A percentile compares a stretch with the other conserved stretches of the same genome.
These are phyloP conservation scores for Diaporthe sp. DNA, from an alignment of 2,329 filamentous ascomycete genomes.

Conservation along the genomic window DNA sequence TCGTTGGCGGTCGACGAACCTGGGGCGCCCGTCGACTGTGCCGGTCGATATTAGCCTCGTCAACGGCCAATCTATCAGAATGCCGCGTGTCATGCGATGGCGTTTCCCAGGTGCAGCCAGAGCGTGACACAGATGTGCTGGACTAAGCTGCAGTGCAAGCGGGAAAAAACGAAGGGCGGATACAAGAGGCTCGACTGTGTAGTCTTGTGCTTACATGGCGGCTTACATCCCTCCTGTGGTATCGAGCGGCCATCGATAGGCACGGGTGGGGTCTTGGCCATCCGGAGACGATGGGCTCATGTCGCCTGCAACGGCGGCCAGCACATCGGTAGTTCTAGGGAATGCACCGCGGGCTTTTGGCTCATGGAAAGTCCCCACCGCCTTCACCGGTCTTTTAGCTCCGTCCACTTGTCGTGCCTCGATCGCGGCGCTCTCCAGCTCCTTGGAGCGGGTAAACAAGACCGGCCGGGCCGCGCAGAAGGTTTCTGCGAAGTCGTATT, in stretches of 20 bases:
- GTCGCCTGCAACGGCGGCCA: constrained; percentile 24
- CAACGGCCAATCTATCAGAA: constrained; percentile 21
- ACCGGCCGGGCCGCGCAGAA: constrained; percentile 11
- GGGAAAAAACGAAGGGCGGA: constrained; percentile 9
- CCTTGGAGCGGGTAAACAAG: constrained; percentile 23
- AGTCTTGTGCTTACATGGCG: constrained; percentile 31
- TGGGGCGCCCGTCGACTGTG: not conserved
- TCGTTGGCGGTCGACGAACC: not conserved
- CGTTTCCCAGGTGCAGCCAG: not conserved
- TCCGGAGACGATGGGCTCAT: not conserved
- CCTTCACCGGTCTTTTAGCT: constrained; percentile 34
- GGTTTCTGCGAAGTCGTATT: not conserved
- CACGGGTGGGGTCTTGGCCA: constrained; percentile 11
- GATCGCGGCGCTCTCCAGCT: constrained; percentile 21
- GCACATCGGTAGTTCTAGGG: constrained; percentile 15
- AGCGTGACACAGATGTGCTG: constrained; percentile 3
- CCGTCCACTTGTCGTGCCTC: constrained; percentile 29
- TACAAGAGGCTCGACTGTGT: constrained; percentile 17
- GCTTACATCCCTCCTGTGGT: constrained; percentile 7
- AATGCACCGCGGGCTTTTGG: constrained; percentile 24
- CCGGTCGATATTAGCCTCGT: constrained; percentile 7
- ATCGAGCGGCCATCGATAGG: constrained; percentile 14
- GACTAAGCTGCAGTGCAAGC: constrained; percentile 25
- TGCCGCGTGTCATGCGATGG: constrained; percentile 18
- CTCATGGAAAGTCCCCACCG: constrained; percentile 18